A percentile compares a stretch with the other conserved stretches of the same genome.
These are phyloP conservation scores for Pestalotiopsis sp. DNA, from an alignment of 2,329 filamentous ascomycete species.

Conservation along the genomic window DNA sequence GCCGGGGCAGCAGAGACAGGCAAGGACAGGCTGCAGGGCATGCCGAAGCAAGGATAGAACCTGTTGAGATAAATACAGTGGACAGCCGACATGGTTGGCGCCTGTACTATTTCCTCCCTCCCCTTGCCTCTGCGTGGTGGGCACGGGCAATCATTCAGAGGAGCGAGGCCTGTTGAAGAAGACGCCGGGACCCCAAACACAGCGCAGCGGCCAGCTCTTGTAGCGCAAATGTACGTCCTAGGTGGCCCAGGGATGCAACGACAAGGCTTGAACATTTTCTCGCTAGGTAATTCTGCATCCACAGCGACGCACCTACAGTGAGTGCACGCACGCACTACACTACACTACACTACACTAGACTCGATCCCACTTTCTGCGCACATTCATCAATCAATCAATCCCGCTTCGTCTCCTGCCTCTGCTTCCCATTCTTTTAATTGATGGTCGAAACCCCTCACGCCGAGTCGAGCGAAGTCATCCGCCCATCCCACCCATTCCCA, in stretches of 20 bases:
- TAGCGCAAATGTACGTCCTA: neutral
- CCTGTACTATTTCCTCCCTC: neutral
- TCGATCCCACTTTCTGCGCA: neutral
- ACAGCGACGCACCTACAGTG: neutral
- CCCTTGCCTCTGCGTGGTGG: no score
- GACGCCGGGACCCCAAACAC: neutral
- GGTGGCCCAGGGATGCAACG: neutral
- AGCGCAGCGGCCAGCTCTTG: neutral
- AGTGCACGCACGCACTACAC: no score
- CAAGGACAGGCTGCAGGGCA: neutral
- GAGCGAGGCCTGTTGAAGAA: no score
- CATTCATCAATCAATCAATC: neutral
- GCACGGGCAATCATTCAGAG: no score
- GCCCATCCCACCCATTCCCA: neutral
- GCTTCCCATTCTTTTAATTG: neutral
- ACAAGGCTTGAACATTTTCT: neutral
- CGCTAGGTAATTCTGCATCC: neutral
- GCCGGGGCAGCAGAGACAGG: neutral
- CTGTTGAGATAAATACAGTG: neutral
- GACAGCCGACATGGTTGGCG: neutral
- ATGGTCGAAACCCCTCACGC: neutral
- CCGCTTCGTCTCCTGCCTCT: no score
- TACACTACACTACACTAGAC: neutral
- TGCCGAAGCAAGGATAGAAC: neutral
- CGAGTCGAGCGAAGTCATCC: neutral